phyloP scores from a whole-genome alignment of 805 yeast species.

The Deakozyma indianensis region DNA sequence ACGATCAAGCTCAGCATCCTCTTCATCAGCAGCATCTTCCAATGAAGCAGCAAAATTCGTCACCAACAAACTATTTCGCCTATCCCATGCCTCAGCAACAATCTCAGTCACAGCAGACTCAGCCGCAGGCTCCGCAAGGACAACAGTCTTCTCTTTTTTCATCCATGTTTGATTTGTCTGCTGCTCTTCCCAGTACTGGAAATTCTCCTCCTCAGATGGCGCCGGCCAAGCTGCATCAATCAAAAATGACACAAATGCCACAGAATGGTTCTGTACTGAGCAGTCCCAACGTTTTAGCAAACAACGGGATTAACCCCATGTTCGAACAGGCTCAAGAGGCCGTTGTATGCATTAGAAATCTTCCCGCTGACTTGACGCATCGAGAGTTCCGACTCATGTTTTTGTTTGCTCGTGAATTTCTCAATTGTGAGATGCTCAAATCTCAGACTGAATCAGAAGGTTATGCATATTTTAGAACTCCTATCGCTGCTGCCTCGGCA shows the following conservation, averaged over 20 bases:
- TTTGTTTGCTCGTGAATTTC: constrained; percentile 25
- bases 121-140: constrained; percentile 1
- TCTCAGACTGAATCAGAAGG: neutral
- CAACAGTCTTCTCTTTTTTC: neutral
- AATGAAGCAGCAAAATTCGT: neutral
- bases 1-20: neutral
- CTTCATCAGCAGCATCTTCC: neutral
- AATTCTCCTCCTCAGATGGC: neutral
- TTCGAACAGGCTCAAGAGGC: neutral
- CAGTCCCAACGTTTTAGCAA: neutral
- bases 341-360: constrained; percentile 12
- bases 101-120: neutral
- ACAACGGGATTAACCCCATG: neutral
- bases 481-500: constrained; percentile 18
- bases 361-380: constrained; percentile 23
- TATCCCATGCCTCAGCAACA: constrained; percentile 1
- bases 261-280: neutral
- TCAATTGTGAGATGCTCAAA: constrained; percentile 17
- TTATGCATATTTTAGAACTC: neutral
- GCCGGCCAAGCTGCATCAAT: neutral
- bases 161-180: constrained; percentile 1
- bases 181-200: neutral
- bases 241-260: neutral
- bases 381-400: constrained; percentile 25
- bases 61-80: constrained; percentile 1